A percentile compares a stretch with the other conserved stretches of the same genome.
phyloP scores from a whole-genome alignment of 2,329 filamentous ascomycete genomes.

The Alternaria sp. region DNA sequence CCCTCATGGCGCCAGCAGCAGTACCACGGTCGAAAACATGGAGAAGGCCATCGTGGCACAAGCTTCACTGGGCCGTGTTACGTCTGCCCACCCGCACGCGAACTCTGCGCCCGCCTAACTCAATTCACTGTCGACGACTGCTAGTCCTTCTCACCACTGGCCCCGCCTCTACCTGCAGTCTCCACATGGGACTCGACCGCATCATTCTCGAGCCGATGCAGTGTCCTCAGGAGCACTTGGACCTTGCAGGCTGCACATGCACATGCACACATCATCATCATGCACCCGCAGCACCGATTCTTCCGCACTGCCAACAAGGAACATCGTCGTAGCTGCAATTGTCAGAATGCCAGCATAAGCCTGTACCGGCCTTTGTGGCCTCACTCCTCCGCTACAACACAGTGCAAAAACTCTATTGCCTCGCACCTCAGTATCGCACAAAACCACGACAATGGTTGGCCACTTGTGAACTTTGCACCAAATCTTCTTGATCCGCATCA shows the following conservation, averaged over 20 bases:
- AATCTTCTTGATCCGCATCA: slow-evolving; percentile 1
- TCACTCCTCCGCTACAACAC: not conserved
- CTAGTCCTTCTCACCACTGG: not conserved
- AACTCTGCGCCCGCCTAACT: slow-evolving; percentile 18
- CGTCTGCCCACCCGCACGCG: slow-evolving; percentile 20
- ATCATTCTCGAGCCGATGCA: slow-evolving; percentile 21
- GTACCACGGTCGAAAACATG: slow-evolving; percentile 24
- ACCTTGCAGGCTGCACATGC: slow-evolving; percentile 28
- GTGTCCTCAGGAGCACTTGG: slow-evolving; percentile 20
- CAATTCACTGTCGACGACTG: slow-evolving; percentile 6
- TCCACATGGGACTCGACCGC: slow-evolving; percentile 13
- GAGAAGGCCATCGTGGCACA: slow-evolving; percentile 17
- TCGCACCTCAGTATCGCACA: not conserved
- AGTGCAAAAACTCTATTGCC: slow-evolving; percentile 22
- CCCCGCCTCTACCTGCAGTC: slow-evolving; percentile 17
- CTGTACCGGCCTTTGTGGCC: slow-evolving; percentile 15
- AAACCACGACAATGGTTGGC: not conserved
- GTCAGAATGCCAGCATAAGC: slow-evolving; percentile 20
- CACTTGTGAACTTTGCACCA: slow-evolving; percentile 1
- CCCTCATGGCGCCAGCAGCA: slow-evolving; percentile 15
- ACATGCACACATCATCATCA: slow-evolving; percentile 20
- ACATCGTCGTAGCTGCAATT: slow-evolving; percentile 26
- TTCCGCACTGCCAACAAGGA: slow-evolving; percentile 40
- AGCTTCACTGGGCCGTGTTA: slow-evolving; percentile 20
- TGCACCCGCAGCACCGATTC: slow-evolving; percentile 34